Conservation (phyloP, 495 filamentous ascomycete genomes). For the Pseudomonodictys pantanalensis region DNA sequence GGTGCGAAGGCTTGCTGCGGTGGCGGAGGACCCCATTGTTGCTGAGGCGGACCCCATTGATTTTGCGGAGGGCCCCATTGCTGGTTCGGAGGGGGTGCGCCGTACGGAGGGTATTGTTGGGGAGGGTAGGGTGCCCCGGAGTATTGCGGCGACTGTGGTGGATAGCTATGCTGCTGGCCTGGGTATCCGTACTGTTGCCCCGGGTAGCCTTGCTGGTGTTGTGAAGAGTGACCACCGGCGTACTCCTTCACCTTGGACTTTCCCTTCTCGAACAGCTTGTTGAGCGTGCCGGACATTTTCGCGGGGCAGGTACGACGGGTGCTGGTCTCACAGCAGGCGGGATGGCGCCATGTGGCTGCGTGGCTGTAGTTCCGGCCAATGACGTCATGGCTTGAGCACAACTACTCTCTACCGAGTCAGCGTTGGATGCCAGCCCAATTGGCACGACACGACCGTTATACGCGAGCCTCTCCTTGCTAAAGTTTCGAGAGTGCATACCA, state of each 20-base stretch:
- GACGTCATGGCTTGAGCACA: neutral
- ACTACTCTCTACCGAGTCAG: too few relatives aligned
- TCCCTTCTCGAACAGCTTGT: constrained; percentile 28
- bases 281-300: constrained; percentile 11
- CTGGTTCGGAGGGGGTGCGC: constrained; percentile 1
- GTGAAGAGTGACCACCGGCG: neutral
- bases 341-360: neutral
- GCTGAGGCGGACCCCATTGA: constrained; percentile 13
- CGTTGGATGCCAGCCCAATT: too few relatives aligned
- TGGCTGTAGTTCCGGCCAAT: neutral
- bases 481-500: too few relatives aligned
- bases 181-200: constrained; percentile 1
- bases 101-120: neutral
- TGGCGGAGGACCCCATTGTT: constrained; percentile 7
- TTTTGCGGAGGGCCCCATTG: constrained; percentile 2
- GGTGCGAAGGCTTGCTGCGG: constrained; percentile 10
- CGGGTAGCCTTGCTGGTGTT: constrained; percentile 14
- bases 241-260: constrained; percentile 31
- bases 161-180: neutral
- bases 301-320: neutral
- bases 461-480: too few relatives aligned
- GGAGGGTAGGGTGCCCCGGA: neutral
- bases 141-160: constrained; percentile 2
- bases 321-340: neutral
- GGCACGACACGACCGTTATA: too few relatives aligned